Percentiles rank a stretch among this genome's conserved stretches.
Evolutionary conservation across 1,139 yeast genomes (phyloP).

Genomic region (Suhomyces maxii): DNA sequence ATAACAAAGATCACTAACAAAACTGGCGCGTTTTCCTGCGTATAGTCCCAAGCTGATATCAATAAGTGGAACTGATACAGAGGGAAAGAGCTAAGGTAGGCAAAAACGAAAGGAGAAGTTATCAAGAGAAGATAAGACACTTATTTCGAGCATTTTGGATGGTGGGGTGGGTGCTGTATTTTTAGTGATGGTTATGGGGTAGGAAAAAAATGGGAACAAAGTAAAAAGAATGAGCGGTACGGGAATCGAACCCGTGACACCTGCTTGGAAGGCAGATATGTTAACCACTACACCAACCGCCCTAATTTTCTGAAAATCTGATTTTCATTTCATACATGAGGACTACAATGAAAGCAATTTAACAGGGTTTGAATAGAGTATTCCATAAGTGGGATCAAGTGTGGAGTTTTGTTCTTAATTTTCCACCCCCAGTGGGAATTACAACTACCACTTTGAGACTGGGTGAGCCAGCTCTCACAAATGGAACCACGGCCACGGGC

Average conservation of each 20-base stretch:
- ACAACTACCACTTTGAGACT: too few relatives aligned
- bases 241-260: conserved; percentile 84
- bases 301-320: conserved; percentile 17
- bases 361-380: too few relatives aligned
- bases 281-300: conserved; percentile 56
- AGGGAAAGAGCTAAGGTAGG: neutral
- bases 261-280: conserved; percentile 76
- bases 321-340: too few relatives aligned
- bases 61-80: neutral
- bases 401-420: too few relatives aligned
- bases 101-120: too few relatives aligned
- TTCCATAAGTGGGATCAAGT: too few relatives aligned
- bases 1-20: neutral
- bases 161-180: neutral
- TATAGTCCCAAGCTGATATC: neutral
- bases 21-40: conserved; percentile 1
- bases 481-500: too few relatives aligned
- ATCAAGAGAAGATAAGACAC: neutral
- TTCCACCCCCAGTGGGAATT: too few relatives aligned
- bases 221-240: conserved; percentile 57
- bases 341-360: too few relatives aligned
- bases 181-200: neutral
- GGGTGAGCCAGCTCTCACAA: too few relatives aligned
- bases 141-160: neutral
- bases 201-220: neutral